Evolutionary conservation across 352 stramenopile species (phyloP).

Genomic region (Phytophthora tentaculata): DNA sequence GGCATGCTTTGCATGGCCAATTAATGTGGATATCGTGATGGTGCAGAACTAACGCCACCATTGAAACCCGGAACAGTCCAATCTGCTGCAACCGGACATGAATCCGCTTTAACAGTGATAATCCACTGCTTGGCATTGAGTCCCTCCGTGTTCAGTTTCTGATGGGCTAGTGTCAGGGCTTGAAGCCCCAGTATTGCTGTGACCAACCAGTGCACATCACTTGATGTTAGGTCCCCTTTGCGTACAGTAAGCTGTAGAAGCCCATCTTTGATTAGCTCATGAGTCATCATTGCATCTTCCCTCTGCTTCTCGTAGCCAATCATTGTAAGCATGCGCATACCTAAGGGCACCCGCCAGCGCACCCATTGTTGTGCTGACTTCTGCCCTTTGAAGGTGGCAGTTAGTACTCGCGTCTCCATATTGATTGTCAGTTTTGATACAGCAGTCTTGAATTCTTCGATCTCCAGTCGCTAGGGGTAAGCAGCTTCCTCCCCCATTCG

Average conservation of each 20-base stretch:
- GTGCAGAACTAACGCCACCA: neutral
- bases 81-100: neutral
- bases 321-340: neutral
- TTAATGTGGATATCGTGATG: neutral
- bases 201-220: conserved; percentile 3
- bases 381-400: conserved; percentile 6
- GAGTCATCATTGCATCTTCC: neutral
- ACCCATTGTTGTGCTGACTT: neutral
- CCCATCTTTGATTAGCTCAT: neutral
- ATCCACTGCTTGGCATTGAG: conserved; percentile 11
- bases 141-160: neutral
- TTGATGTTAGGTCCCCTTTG: neutral
- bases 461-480: neutral
- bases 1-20: neutral
- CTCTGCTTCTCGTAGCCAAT: conserved; percentile 2
- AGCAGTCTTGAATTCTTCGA: conserved; percentile 3
- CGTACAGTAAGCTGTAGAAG: conserved; percentile 1
- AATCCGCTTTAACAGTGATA: neutral
- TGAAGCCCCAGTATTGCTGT: neutral
- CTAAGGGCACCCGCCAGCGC: neutral
- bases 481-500: neutral
- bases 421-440: neutral
- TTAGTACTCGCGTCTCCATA: neutral
- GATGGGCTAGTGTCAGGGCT: conserved; percentile 4
- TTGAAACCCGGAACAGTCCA: neutral